phyloP scores from a whole-genome alignment of 2,329 filamentous ascomycete species.

The Scortechinia acanthostroma region DNA sequence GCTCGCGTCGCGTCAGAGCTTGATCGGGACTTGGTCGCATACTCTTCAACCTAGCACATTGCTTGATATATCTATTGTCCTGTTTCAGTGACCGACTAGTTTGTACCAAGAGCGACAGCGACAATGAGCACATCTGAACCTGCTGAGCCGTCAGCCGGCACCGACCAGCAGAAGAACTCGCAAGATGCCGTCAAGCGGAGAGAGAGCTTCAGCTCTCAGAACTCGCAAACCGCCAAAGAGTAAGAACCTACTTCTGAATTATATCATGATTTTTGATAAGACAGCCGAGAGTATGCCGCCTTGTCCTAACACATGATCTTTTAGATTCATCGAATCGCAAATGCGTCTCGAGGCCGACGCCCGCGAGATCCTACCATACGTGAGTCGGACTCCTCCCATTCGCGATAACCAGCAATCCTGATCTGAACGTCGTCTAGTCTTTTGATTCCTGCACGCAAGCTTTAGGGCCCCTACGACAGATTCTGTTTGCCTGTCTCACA shows the following conservation, averaged over 20 bases:
- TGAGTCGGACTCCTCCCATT: too few species aligned
- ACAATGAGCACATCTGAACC: too few species aligned
- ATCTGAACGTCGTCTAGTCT: constrained; percentile 60
- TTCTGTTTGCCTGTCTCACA: constrained; percentile 84
- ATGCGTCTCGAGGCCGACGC: constrained; percentile 89
- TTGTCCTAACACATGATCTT: too few species aligned
- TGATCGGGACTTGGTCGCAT: too few species aligned
- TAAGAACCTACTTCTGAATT: too few species aligned
- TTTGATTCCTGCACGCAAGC: constrained; percentile 88
- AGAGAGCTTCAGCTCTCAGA: constrained; percentile 30
- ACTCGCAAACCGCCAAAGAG: constrained; percentile 70
- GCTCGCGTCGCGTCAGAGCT: too few species aligned
- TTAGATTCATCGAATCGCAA: constrained; percentile 79
- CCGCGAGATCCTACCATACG: constrained; percentile 87
- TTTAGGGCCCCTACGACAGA: constrained; percentile 82
- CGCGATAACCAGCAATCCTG: constrained; percentile 10
- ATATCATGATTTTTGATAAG: too few species aligned
- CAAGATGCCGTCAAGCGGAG: constrained; percentile 4
- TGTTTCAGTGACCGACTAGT: too few species aligned
- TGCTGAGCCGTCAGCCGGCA: too few species aligned
- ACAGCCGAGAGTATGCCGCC: background rate
- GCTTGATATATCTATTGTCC: too few species aligned
- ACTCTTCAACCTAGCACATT: too few species aligned
- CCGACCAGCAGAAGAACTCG: background rate
- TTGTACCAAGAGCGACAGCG: too few species aligned